These are phyloP conservation scores for Xylaria longipes DNA, from an alignment of 495 filamentous ascomycete genomes.

Conservation along the genomic window DNA sequence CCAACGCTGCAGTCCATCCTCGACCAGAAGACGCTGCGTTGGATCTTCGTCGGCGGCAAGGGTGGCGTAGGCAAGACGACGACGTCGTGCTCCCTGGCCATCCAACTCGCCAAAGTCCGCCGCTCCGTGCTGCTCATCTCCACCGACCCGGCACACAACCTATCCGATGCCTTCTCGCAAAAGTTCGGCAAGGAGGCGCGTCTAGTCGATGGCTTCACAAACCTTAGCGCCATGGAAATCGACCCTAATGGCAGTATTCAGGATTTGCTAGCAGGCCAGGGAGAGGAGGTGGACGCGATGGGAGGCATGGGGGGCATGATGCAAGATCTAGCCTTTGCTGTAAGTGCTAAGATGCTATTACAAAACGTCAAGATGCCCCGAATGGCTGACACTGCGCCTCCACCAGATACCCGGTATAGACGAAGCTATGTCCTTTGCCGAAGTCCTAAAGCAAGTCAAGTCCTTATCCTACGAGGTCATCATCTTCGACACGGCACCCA, in stretches of 20 bases:
- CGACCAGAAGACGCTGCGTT: conserved; percentile 91
- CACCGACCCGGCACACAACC: conserved; percentile 97
- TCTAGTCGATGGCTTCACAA: conserved; percentile 87
- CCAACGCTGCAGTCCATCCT: conserved; percentile 93
- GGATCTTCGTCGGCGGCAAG: conserved; percentile 99
- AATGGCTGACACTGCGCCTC: neutral
- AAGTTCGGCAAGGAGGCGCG: conserved; percentile 99
- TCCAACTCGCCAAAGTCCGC: conserved; percentile 96
- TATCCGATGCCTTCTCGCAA: conserved; percentile 96
- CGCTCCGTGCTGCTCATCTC: conserved; percentile 96
- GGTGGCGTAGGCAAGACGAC: conserved; percentile 99
- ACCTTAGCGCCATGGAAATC: conserved; percentile 99
- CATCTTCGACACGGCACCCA: conserved; percentile 98
- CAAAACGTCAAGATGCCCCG: neutral
- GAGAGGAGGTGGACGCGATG: conserved; percentile 69
- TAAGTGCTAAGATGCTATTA: conserved; percentile 38
- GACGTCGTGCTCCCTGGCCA: conserved; percentile 95
- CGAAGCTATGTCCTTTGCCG: conserved; percentile 99
- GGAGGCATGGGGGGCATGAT: conserved; percentile 65
- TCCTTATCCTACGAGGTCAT: conserved; percentile 98
- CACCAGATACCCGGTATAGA: conserved; percentile 94
- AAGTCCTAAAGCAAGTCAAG: conserved; percentile 99
- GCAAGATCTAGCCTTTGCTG: conserved; percentile 70
- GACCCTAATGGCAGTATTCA: conserved; percentile 98
- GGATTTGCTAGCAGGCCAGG: conserved; percentile 84